Conservation (phyloP, 257 asterid genomes). For the Fraxinus anomala region DNA sequence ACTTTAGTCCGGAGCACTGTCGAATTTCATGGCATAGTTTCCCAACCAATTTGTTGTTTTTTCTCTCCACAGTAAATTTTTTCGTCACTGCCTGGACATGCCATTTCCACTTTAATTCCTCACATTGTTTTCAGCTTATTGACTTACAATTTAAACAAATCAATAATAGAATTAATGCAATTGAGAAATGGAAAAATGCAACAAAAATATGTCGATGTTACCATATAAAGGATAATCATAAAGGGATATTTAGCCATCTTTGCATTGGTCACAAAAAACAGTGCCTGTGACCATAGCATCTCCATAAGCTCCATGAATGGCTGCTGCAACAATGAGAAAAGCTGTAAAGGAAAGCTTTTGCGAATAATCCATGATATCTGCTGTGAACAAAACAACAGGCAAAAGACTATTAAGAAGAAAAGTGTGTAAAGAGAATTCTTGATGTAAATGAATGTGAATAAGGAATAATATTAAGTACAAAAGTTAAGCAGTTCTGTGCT, state of each 20-base stretch:
- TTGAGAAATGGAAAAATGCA: neutral
- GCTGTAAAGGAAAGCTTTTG: constrained; percentile 41
- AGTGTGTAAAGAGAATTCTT: constrained; percentile 24
- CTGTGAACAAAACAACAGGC: constrained; percentile 19
- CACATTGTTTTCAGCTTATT: constrained; percentile 2
- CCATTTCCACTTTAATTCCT: constrained; percentile 73
- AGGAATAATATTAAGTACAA: constrained; percentile 5
- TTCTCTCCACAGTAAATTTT: constrained; percentile 53
- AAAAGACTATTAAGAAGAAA: constrained; percentile 23
- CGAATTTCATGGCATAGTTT: constrained; percentile 59
- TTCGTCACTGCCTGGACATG: constrained; percentile 76
- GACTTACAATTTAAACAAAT: neutral
- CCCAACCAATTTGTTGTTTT: constrained; percentile 77
- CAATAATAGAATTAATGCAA: neutral
- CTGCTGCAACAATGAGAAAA: constrained; percentile 46
- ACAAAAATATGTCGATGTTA: constrained; percentile 18
- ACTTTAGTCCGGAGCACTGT: constrained; percentile 60
- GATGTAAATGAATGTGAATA: constrained; percentile 39
- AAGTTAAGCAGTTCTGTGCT: constrained; percentile 16
- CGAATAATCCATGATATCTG: constrained; percentile 55
- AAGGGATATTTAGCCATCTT: constrained; percentile 73
- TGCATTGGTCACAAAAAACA: constrained; percentile 95
- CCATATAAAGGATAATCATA: constrained; percentile 84
- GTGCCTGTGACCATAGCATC: constrained; percentile 68
- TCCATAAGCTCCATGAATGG: constrained; percentile 56